These are phyloP conservation scores for Cercospora nicotianae DNA, from an alignment of 2,329 filamentous ascomycete species.

Conservation along the genomic window DNA sequence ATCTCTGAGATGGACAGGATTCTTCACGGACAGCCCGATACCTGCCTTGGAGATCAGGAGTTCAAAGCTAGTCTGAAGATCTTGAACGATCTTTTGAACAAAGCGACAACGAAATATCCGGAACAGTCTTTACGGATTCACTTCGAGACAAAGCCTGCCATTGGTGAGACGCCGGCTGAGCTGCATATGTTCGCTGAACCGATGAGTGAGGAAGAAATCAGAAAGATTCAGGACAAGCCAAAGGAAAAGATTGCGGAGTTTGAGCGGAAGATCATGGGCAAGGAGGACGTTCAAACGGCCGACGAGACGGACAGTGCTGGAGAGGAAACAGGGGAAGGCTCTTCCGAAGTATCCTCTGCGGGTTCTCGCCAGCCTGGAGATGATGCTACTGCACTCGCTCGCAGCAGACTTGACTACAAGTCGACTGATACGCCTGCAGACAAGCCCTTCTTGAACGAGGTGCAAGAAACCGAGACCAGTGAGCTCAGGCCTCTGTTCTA, in stretches of 20 bases:
- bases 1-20: conserved; percentile 84
- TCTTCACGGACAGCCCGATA: conserved; percentile 74
- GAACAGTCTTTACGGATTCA: conserved; percentile 48
- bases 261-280: conserved; percentile 53
- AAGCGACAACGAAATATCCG: conserved; percentile 73
- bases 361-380: neutral
- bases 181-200: conserved; percentile 93
- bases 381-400: conserved; percentile 12
- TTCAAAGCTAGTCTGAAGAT: conserved; percentile 79
- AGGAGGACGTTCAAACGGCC: conserved; percentile 22
- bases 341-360: conserved; percentile 3
- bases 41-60: conserved; percentile 72
- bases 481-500: conserved; percentile 55
- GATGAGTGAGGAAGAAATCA: conserved; percentile 69
- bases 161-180: conserved; percentile 50
- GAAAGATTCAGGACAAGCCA: conserved; percentile 68
- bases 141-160: conserved; percentile 48
- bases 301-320: conserved; percentile 16
- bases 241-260: conserved; percentile 67
- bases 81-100: conserved; percentile 76
- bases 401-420: conserved; percentile 2
- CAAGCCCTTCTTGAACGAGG: conserved; percentile 15
- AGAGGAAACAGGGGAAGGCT: neutral
- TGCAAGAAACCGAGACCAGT: conserved; percentile 10
- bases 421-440: conserved; percentile 16